Evolutionary conservation across 2,329 filamentous ascomycete genomes (phyloP), one percentile per base, ranked within the genome.

Genomic region (Dissoconium aciculare): DNA sequence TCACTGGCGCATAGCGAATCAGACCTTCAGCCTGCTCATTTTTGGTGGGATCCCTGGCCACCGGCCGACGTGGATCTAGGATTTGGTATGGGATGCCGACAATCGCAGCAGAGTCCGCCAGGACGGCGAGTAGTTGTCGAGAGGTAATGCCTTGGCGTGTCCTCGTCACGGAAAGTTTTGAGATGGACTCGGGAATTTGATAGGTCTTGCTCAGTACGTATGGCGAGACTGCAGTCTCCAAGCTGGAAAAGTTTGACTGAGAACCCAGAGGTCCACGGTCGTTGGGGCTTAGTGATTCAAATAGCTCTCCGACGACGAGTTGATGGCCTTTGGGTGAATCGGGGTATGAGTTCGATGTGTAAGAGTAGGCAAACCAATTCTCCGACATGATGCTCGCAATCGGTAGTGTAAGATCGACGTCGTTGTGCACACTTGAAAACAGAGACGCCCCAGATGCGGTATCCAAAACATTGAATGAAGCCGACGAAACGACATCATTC

Each of bases 311-410:
- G 8, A 93, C 68, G 12, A 85, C 69, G 5, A 95, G 66, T 46
- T 93, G 82, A 54, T 92, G 81, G 21, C 85, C 85, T 54, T 83
- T 82, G 36, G 85, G 69, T 32, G 52, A 42, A 4, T 61, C 55
- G n/a, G 64, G 57, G 3, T 59, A 47, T 14, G 65, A 59, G 38
- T 74, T 69, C 5, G 57, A 45, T 1, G 66, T 61, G 54, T 85
- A 80, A 5, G 82, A 78, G 60, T 92, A 95, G 5, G 76, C 69
- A 49, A 91, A 85, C 84, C 87, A 95, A 58, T 98, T 95, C 62
- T 98, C 89, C 0, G 84, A 79, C 31, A 94, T 65, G 15, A 74
- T 70, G 25, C 84, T 83, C 13, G 78, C 65, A 37, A 93, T 78
- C 0, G 76, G 68, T 50, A 84, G 77, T 28, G 58, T 63, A 1